Conservation (phyloP, 2,329 filamentous ascomycete species). For the Pyricularia sp. region DNA sequence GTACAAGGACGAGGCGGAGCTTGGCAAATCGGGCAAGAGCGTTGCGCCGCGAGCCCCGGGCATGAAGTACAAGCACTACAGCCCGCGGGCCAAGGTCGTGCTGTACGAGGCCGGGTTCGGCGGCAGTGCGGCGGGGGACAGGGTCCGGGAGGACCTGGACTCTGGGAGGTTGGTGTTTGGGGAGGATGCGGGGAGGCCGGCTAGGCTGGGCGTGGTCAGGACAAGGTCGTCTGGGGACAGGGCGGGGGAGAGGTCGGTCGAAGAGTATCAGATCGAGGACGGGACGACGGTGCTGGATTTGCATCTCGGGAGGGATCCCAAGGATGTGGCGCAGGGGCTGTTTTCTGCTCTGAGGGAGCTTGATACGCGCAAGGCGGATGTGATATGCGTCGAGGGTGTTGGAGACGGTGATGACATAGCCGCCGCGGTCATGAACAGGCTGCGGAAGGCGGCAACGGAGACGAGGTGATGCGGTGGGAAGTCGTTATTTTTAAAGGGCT, state of each 20-base stretch:
- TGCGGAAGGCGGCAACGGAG: conserved; percentile 66
- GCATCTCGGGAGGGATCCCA: conserved; percentile 59
- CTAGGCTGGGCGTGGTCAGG: conserved; percentile 41
- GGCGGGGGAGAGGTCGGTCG: conserved; percentile 10
- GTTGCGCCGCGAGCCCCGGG: conserved; percentile 71
- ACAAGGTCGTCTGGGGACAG: conserved; percentile 41
- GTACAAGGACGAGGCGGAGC: conserved; percentile 68
- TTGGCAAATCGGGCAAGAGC: conserved; percentile 34
- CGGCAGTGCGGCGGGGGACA: conserved; percentile 8
- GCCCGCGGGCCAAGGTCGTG: conserved; percentile 76
- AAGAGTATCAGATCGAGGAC: conserved; percentile 23
- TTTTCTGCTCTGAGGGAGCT: conserved; percentile 83
- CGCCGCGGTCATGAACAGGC: conserved; percentile 76
- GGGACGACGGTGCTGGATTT: conserved; percentile 54
- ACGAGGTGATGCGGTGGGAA: conserved; percentile 26
- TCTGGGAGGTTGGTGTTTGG: conserved; percentile 6
- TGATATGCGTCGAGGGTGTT: conserved; percentile 88
- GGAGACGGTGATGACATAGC: conserved; percentile 71
- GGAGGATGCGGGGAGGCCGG: conserved; percentile 7
- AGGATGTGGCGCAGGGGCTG: conserved; percentile 72
- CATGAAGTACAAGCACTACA: conserved; percentile 99
- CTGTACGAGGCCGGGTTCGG: conserved; percentile 58
- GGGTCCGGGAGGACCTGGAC: conserved; percentile 20
- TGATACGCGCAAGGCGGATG: conserved; percentile 67
- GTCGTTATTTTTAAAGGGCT: neutral